Evolutionary conservation across 306 rosid genomes (phyloP).

Genomic region (Alnus rubra): DNA sequence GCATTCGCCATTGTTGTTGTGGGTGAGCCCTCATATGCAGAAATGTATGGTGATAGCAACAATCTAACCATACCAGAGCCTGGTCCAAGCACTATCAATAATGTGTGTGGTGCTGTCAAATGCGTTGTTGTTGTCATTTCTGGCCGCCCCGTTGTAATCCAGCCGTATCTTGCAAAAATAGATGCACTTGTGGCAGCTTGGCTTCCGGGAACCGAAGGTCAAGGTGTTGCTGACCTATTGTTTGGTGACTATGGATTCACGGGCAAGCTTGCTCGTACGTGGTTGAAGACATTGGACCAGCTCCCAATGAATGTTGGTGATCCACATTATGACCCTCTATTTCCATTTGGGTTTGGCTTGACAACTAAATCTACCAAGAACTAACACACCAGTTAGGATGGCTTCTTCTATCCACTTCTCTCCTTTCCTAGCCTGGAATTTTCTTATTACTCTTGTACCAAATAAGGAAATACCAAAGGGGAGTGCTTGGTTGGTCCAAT

Average conservation of each 20-base stretch:
- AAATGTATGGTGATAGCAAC: conserved; percentile 73
- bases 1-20: conserved; percentile 72
- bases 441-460: too few relatives aligned
- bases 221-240: conserved; percentile 68
- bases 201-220: conserved; percentile 99
- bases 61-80: conserved; percentile 71
- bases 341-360: conserved; percentile 78
- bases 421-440: too few relatives aligned
- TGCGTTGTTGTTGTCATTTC: conserved; percentile 73
- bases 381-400: background rate
- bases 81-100: conserved; percentile 69
- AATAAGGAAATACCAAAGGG: too few relatives aligned
- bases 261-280: conserved; percentile 79
- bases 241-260: conserved; percentile 81
- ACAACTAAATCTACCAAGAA: conserved; percentile 49
- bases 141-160: conserved; percentile 85
- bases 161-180: conserved; percentile 60
- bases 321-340: conserved; percentile 67
- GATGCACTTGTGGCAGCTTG: conserved; percentile 93
- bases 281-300: conserved; percentile 79
- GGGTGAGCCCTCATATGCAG: conserved; percentile 90
- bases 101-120: conserved; percentile 59
- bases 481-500: too few relatives aligned
- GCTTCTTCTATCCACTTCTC: too few relatives aligned
- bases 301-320: conserved; percentile 88